Base-by-base conservation (phyloP, 371 early-diverging fungal species). In the Syncephalastrum racemosum region DNA sequence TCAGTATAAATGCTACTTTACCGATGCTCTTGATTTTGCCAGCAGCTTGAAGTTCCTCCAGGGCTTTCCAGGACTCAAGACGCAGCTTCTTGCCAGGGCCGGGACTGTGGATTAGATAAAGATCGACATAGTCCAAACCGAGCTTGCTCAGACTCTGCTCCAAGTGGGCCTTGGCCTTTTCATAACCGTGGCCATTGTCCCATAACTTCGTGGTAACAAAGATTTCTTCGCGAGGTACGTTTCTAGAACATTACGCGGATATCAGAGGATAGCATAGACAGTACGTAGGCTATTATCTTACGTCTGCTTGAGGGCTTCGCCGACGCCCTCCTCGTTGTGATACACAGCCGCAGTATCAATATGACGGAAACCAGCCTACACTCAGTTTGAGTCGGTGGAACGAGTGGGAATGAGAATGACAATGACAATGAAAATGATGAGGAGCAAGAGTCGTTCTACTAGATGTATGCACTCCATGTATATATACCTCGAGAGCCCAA, bases 191-290 rank as follows among this genome's bases (percentile, higher is more conserved):
- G 51, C 68, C 66, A 2, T 51, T 40, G 57, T 82, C 73, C 71
- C 64, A 65, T 1, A 91, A 71, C 53, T 91, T 91, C 2, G 90
- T 87, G 13, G 92, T 91, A 42, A 91, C 78, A 68, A 85, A 91
- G 39, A 91, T 71, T 60, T 60, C 75, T 46, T 80, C 71, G 25
- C 92, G 74, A 18, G 83, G 80, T 12, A 85, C 66, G 24, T 75
- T 71, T 50, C 78, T 75, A 49, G 25, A 41, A 27, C 24, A 44
- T 13, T 12, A 31, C 20, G n/a, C 47, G 7, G 19, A 45, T 24
- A 19, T 20, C 5, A 15, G 6, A 31, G 18, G 50, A 27, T 8
- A 49, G 43, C 23, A 23, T 18, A 13, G 20, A 12, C 19, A 4
- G 7, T 3, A 25, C 12, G 5, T 2, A 51, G 53, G 13, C 39